Evolutionary conservation across 805 yeast species (phyloP).

Genomic region (Wickerhamiella shivajii): DNA sequence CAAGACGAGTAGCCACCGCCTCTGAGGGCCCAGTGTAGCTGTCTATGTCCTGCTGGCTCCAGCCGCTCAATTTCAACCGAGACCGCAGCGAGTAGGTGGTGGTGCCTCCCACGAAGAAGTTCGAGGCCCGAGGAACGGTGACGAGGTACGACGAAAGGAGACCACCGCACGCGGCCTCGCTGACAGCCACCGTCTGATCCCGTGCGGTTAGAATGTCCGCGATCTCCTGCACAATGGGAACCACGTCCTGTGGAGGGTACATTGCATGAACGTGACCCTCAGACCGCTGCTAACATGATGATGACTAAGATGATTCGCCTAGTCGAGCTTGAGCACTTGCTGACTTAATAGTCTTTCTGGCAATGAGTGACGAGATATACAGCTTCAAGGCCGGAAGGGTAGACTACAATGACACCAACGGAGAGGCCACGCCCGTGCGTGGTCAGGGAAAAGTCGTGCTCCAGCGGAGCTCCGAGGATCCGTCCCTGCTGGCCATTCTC

Average conservation of each 20-base stretch:
- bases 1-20: slow-evolving; percentile 57
- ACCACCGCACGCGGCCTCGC: slow-evolving; percentile 80
- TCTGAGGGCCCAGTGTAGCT: slow-evolving; percentile 73
- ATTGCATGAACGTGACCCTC: too few species aligned
- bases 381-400: slow-evolving; percentile 73
- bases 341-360: not conserved
- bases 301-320: not conserved
- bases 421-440: slow-evolving; percentile 54
- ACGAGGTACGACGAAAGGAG: slow-evolving; percentile 66
- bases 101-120: slow-evolving; percentile 73
- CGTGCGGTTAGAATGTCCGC: slow-evolving; percentile 39
- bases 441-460: slow-evolving; percentile 53
- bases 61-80: slow-evolving; percentile 59
- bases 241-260: slow-evolving; percentile 51
- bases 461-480: slow-evolving; percentile 51
- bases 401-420: slow-evolving; percentile 41
- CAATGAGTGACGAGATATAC: slow-evolving; percentile 11
- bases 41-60: slow-evolving; percentile 56
- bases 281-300: not conserved
- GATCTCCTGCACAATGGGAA: slow-evolving; percentile 38
- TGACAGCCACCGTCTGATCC: slow-evolving; percentile 56
- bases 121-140: slow-evolving; percentile 73
- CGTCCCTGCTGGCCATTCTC: slow-evolving; percentile 49
- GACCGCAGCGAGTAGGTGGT: slow-evolving; percentile 65
- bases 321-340: not conserved